Evolutionary conservation across 257 asterid genomes (phyloP), one percentile per base, ranked within the genome.

Genomic region (Plantago major): DNA sequence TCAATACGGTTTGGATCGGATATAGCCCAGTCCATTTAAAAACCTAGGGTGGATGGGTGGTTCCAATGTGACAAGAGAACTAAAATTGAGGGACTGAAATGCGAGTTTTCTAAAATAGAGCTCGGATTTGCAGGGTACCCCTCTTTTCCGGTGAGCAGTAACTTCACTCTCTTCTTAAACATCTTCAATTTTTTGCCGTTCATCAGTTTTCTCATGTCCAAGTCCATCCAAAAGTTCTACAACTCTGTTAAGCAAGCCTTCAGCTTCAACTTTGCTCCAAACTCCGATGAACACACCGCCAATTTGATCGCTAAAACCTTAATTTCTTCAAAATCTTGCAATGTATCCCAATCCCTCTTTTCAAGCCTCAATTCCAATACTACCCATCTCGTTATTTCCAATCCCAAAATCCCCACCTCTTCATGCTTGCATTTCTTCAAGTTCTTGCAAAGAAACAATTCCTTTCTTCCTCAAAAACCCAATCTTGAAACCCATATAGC

Each of bases 341-440:
- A 47, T 6, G 56, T 73, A 46, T n/a, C 79, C 18, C 65, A 77
- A 37, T 67, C 88, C 43, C 76, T 81, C 43, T 15, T 74, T 58
- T 70, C 84, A 65, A 56, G 67, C 60, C 73, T 86, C 12, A 78
- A 83, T 72, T 64, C 87, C 68, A 66, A 56, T 37, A 59, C 75
- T 47, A 78, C 72, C 56, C 73, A 63, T 69, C 86, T 78, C 19
- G 79, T 92, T 45, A 78, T 87, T 71, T 75, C 91, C 16, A 83
- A 89, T 79, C 95, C 88, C 3, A 69, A 42, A 59, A 58, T 84
- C 38, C 81, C 96, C 45, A 60, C 73, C 38, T 63, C 72, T 22
- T 69, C 80, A 15, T 83, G 91, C 78, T 71, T 84, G 60, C 74
- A 70, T 60, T 83, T 89, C 86, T 89, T 84, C 74, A 78, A 73